These are phyloP conservation scores for Sindora glabra DNA, from an alignment of 306 rosid genomes.

Conservation along the genomic window DNA sequence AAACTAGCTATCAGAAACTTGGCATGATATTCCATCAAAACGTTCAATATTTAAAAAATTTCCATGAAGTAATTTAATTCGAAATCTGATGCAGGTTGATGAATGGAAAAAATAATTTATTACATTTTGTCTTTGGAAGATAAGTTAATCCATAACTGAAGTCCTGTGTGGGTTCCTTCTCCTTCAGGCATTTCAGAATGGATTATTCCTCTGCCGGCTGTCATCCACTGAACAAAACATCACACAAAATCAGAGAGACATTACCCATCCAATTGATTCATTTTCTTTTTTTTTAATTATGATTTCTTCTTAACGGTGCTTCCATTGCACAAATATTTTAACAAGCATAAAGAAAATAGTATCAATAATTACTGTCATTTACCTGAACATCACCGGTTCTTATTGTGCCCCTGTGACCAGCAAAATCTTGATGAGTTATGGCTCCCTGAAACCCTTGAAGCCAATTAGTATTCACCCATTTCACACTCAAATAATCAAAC, in stretches of 20 bases:
- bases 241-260: neutral
- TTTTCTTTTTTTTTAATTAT: too few species aligned
- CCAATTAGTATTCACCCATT: too few species aligned
- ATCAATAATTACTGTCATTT: neutral
- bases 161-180: slow-evolving; percentile 39
- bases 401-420: slow-evolving; percentile 54
- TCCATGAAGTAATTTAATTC: neutral
- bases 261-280: too few species aligned
- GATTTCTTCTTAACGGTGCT: too few species aligned
- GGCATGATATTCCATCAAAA: too few species aligned
- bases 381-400: slow-evolving; percentile 62
- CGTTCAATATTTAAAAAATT: too few species aligned
- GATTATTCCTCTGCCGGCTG: slow-evolving; percentile 66
- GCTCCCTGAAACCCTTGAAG: slow-evolving; percentile 32
- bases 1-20: neutral
- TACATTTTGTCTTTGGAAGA: slow-evolving; percentile 49
- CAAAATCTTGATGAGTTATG: slow-evolving; percentile 57
- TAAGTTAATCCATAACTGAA: slow-evolving; percentile 69
- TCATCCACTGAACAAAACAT: slow-evolving; percentile 47
- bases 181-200: slow-evolving; percentile 80
- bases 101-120: neutral
- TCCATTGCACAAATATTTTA: too few species aligned
- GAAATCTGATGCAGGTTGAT: neutral
- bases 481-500: neutral
- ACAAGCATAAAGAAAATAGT: neutral